Conservation (phyloP, 2,329 filamentous ascomycete genomes). For the Helotiales sp. region DNA sequence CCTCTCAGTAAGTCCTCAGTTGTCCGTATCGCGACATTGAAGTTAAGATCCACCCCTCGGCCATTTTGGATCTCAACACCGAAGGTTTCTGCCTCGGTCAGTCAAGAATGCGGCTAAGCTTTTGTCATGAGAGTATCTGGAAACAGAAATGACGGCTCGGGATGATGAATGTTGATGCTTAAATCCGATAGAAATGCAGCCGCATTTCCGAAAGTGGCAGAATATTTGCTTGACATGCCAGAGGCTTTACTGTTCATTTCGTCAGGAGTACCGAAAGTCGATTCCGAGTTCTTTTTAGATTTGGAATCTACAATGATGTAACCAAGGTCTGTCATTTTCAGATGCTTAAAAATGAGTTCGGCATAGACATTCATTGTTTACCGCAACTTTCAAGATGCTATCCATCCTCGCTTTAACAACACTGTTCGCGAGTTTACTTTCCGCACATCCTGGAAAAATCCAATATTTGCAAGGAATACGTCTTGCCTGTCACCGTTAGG, state of each 20-base stretch:
- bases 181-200: too few relatives aligned
- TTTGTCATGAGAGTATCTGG: too few relatives aligned
- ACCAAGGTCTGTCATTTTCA: too few relatives aligned
- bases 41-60: not conserved
- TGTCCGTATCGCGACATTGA: not conserved
- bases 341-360: too few relatives aligned
- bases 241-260: not conserved
- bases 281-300: too few relatives aligned
- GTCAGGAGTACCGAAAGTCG: too few relatives aligned
- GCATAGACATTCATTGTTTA: too few relatives aligned
- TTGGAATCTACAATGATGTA: not conserved
- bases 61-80: not conserved
- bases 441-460: not conserved
- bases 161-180: not conserved
- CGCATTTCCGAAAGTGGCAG: not conserved
- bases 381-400: not conserved
- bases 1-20: not conserved
- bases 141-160: not conserved
- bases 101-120: not conserved
- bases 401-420: too few relatives aligned
- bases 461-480: constrained; percentile 17
- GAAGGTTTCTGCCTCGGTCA: not conserved
- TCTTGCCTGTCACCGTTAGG: constrained; percentile 5
- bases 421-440: not conserved
- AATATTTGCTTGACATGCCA: not conserved